Evolutionary conservation across 805 yeast species (phyloP).

Genomic region (Starmerella apis): DNA sequence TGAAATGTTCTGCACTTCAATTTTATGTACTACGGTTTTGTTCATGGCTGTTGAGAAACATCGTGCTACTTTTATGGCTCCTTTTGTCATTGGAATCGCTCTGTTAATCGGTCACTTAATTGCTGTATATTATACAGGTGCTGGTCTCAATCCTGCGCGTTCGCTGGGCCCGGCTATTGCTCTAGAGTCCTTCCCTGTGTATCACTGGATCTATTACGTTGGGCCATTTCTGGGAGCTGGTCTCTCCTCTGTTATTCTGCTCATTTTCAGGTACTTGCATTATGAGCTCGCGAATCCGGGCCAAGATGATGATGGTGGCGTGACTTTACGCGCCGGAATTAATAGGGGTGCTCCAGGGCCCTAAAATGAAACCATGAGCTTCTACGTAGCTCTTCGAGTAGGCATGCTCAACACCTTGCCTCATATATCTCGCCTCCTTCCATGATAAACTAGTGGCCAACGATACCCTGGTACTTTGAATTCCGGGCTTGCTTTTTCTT

Average conservation of each 20-base stretch:
- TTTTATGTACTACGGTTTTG: constrained; percentile 3
- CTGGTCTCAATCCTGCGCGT: constrained; percentile 4
- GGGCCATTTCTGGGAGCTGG: constrained; percentile 3
- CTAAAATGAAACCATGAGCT: too few species aligned
- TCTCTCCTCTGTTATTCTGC: neutral
- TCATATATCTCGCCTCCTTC: too few species aligned
- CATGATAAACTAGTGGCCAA: too few species aligned
- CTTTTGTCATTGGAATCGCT: constrained; percentile 5
- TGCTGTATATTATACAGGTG: constrained; percentile 6
- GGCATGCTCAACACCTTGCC: too few species aligned
- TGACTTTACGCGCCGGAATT: neutral
- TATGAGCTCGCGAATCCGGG: constrained; percentile 6
- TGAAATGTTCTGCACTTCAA: constrained; percentile 4
- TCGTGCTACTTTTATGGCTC: constrained; percentile 6
- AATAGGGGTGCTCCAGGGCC: neutral
- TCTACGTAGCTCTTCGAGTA: too few species aligned
- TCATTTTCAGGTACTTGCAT: neutral
- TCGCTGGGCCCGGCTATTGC: constrained; percentile 8
- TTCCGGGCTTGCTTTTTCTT: too few species aligned
- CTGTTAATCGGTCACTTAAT: constrained; percentile 5
- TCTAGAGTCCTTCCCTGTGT: constrained; percentile 4
- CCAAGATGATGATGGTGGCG: constrained; percentile 5
- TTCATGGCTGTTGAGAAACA: constrained; percentile 8
- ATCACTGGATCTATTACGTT: constrained; percentile 7
- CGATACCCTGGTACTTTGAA: too few species aligned